Base-by-base conservation (phyloP, 148 eudicot species). In the Mesembryanthemum crystallinum region DNA sequence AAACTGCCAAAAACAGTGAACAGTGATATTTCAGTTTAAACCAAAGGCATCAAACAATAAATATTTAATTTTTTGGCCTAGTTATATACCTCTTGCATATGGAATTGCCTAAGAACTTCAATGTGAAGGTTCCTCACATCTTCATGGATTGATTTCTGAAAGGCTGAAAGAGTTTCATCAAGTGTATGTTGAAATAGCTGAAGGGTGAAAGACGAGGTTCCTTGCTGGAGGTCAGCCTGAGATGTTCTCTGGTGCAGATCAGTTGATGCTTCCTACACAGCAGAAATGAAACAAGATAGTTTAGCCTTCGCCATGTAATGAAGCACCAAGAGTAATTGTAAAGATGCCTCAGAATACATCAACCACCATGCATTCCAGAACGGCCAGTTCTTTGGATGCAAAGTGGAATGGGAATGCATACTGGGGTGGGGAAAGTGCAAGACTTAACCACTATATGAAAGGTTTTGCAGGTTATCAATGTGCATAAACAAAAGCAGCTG, bases 41-140 rank as follows among this genome's bases (percentile, higher is more conserved):
- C 33, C 21, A 21, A 66, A 23, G 71, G 7, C 49, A 17, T 0
- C 24, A 1, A 79, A 32, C 10, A 30, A 25, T 13, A 63, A 71
- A 28, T 7, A 66, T 37, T n/a, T n/a, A n/a, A n/a, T n/a, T n/a
- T n/a, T n/a, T 47, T 30, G 25, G 24, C 32, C 12, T 25, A 55
- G 33, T 61, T 37, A 72, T 37, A 62, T 83, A 95, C 99, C 97
- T 95, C 97, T 83, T 92, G 99, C 92, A 95, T 85, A 75, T 95
- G 97, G 49, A 86, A 89, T 75, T 95, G 99, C 65, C 99, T 90
- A 66, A 95, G 78, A 69, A 95, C 83, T 89, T 95, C 99, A 24
- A 95, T 84, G 76, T 95, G 99, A 77, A 95, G 99, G 77, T 92
- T 95, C 71, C 97, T 87, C 81, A 92, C 87, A 61, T 95, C 97